phyloP scores from a whole-genome alignment of 139 green algal species.

The Diplosphaera chodatii region DNA sequence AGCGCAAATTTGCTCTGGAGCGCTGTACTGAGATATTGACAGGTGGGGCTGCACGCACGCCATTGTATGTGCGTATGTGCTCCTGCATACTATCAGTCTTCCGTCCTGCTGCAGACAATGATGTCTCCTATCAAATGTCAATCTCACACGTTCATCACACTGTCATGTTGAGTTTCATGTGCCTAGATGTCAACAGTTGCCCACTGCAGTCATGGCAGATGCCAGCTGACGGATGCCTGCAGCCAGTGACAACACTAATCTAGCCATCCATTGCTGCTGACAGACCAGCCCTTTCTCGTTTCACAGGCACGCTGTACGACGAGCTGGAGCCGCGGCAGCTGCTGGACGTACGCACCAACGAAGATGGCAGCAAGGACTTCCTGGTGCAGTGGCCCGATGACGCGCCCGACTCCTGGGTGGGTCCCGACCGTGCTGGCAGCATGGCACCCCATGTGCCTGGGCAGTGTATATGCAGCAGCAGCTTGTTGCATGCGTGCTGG shows the following conservation, averaged over 20 bases:
- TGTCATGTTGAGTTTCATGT: no score
- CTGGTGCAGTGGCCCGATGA: constrained; percentile 57
- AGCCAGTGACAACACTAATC: no score
- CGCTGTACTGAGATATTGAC: constrained; percentile 57
- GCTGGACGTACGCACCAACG: constrained; percentile 36
- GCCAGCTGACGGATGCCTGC: no score
- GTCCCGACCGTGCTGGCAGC: neutral
- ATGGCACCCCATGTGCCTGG: no score
- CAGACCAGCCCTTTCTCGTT: no score
- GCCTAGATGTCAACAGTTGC: no score
- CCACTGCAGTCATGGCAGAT: no score
- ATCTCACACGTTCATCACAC: neutral
- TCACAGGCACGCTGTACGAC: constrained; percentile 71
- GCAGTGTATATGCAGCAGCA: neutral
- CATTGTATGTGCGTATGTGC: neutral
- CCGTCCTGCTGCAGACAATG: no score
- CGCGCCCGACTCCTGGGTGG: constrained; percentile 28
- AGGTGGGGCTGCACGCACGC: constrained; percentile 5
- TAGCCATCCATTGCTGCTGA: no score
- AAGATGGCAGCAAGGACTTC: constrained; percentile 43
- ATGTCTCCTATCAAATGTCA: no score
- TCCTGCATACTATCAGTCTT: no score
- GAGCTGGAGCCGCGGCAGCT: constrained; percentile 55
- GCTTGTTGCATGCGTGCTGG: neutral
- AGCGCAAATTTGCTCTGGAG: constrained; percentile 65